phyloP scores from a whole-genome alignment of 192 early-diverging fungal species.

The Umbelopsis sp. region DNA sequence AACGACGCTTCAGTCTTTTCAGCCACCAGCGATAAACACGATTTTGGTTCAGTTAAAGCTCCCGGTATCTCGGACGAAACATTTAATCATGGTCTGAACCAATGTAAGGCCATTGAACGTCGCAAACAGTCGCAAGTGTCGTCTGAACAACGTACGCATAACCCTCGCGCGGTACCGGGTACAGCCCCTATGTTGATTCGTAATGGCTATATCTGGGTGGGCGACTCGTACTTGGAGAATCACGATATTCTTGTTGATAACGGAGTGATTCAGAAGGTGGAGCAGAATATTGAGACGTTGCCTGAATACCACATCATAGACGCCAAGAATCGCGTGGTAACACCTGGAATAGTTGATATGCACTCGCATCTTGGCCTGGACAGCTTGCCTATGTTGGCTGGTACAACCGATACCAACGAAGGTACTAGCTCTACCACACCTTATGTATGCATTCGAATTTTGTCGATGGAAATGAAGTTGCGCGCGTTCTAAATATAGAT shows the following conservation, averaged over 20 bases:
- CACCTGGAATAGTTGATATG: conserved; percentile 82
- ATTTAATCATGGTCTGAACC: conserved; percentile 30
- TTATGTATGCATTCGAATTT: conserved; percentile 31
- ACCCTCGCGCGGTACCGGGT: conserved; percentile 47
- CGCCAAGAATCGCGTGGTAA: conserved; percentile 66
- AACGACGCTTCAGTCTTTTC: background rate
- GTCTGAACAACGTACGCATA: conserved; percentile 27
- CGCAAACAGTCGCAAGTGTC: background rate
- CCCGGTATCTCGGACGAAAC: conserved; percentile 36
- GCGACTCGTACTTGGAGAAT: conserved; percentile 51
- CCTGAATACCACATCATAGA: conserved; percentile 55
- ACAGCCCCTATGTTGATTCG: conserved; percentile 52
- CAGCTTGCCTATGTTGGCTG: conserved; percentile 48
- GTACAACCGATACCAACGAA: conserved; percentile 57
- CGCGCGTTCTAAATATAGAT: background rate
- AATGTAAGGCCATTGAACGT: conserved; percentile 39
- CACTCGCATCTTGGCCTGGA: conserved; percentile 59
- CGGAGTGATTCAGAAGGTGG: conserved; percentile 60
- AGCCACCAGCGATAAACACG: background rate
- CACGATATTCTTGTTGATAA: conserved; percentile 59
- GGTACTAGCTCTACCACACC: conserved; percentile 47
- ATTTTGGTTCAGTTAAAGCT: conserved; percentile 4
- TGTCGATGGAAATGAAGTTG: background rate
- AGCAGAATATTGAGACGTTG: conserved; percentile 37
- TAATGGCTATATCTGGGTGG: conserved; percentile 56